Base-by-base conservation (phyloP, 306 rosid genomes). In the Crotalaria pallida region DNA sequence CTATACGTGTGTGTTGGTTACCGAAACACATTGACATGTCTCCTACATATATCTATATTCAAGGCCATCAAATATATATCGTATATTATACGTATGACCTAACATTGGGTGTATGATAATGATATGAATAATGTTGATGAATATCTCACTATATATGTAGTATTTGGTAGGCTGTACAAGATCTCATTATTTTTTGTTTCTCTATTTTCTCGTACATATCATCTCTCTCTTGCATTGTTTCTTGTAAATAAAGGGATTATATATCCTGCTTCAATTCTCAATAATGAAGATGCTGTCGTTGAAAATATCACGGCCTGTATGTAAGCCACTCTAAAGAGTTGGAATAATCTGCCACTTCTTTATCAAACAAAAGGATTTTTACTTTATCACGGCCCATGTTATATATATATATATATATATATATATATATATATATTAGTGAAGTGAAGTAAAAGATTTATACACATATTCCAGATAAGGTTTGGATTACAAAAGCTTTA, bases 201-300 rank as follows among this genome's bases (percentile, higher is more conserved):
- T 18, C 24, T 4, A 13, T 40, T 49, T 49, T 40, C 47, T 61
- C 19, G 34, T 5, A 55, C 43, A 12, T n/a, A n/a, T n/a, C n/a
- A 18, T 45, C 29, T 22, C 9, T 11, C 45, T 40, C 45, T 2
- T 40, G n/a, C 38, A 41, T 13, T 44, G 4, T 71, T 72, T 72
- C 58, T 59, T 59, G 33, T 0, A 47, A 56, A 27, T 0, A 47
- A 56, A 27, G 24, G 13, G n/a, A 52, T 13, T 65, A 41, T 64
- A 23, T 65, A 41, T 64, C 34, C 18, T 11, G 51, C 43, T 51
- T 26, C 49, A 68, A 52, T 63, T 62, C 61, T 52, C 66, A 61
- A 77, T 61, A 29, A 68, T 76, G 75, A 38, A 17, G 70, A 76
- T 76, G 34, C 49, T 45, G 80, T 58, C 73, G 55, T 58, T 72